Percentiles rank a stretch among this genome's conserved stretches.
phyloP scores from a whole-genome alignment of 2,329 filamentous ascomycete genomes.

The Botrytis hyacinthi region DNA sequence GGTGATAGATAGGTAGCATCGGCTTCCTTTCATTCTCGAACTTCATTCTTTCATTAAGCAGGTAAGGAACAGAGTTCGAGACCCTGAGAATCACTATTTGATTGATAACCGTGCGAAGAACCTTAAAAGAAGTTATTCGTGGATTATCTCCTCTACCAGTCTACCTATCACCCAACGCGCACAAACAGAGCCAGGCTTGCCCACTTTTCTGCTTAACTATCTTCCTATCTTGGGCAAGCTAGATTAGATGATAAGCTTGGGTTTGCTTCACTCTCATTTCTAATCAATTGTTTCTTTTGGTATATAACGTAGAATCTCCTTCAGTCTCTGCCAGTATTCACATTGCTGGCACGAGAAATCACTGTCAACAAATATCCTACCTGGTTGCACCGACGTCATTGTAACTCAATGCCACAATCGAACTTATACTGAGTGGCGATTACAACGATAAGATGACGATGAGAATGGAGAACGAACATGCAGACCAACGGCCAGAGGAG shows the following conservation, averaged over 20 bases:
- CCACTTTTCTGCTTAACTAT: constrained; percentile 2
- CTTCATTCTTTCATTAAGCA: not conserved
- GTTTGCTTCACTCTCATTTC: not conserved
- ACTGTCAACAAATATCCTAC: not conserved
- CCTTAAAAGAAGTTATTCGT: not conserved
- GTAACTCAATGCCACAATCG: constrained; percentile 4
- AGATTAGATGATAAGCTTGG: not conserved
- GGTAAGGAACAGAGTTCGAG: not conserved
- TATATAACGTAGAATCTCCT: not conserved
- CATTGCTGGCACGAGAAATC: not conserved
- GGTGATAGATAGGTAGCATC: not conserved
- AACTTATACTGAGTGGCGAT: not conserved
- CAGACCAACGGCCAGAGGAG: not conserved
- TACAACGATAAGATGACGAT: constrained; percentile 12
- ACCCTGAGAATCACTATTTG: not conserved
- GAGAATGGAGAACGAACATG: constrained; percentile 10
- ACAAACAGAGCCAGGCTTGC: not conserved
- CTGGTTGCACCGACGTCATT: not conserved
- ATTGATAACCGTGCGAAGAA: not conserved
- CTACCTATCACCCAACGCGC: not conserved
- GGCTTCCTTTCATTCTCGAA: not conserved
- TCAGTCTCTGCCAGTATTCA: not conserved
- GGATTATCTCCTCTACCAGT: not conserved
- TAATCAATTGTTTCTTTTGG: not conserved
- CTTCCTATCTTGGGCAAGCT: constrained; percentile 5